phyloP scores from a whole-genome alignment of 2,329 filamentous ascomycete genomes.

The Xylariaceae sp. region DNA sequence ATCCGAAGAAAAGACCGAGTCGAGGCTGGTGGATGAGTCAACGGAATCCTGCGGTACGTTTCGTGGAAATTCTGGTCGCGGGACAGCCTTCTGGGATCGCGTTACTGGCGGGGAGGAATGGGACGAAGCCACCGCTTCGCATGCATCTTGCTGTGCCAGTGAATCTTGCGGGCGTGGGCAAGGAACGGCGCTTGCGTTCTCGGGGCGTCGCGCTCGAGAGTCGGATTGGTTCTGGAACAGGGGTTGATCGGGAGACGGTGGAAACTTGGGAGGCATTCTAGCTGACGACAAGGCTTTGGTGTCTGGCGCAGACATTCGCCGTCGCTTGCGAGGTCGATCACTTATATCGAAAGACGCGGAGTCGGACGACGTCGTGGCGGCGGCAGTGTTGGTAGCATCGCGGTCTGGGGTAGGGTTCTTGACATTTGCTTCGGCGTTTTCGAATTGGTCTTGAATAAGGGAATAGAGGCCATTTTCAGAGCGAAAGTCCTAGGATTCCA shows the following conservation, averaged over 20 bases:
- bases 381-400: not conserved
- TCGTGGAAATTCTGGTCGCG: slow-evolving; percentile 23
- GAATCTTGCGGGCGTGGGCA: not conserved
- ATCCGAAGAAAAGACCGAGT: slow-evolving; percentile 26
- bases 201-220: not conserved
- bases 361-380: not conserved
- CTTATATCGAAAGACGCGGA: slow-evolving; percentile 24
- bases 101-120: slow-evolving; percentile 21
- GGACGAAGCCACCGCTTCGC: not conserved
- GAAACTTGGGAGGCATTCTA: not conserved
- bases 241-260: not conserved
- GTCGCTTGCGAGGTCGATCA: slow-evolving; percentile 27
- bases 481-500: slow-evolving; percentile 55
- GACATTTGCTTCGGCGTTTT: slow-evolving; percentile 41
- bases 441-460: slow-evolving; percentile 62
- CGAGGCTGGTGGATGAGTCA: slow-evolving; percentile 24
- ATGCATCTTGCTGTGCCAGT: not conserved
- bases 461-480: slow-evolving; percentile 69
- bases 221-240: not conserved
- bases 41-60: slow-evolving; percentile 23
- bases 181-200: not conserved
- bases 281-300: not conserved
- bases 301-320: slow-evolving; percentile 21
- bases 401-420: slow-evolving; percentile 25
- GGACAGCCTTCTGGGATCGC: slow-evolving; percentile 20